Evolutionary conservation across 768 basidiomycete genomes (phyloP).

Genomic region (Xerocomus brunneocitrinus): DNA sequence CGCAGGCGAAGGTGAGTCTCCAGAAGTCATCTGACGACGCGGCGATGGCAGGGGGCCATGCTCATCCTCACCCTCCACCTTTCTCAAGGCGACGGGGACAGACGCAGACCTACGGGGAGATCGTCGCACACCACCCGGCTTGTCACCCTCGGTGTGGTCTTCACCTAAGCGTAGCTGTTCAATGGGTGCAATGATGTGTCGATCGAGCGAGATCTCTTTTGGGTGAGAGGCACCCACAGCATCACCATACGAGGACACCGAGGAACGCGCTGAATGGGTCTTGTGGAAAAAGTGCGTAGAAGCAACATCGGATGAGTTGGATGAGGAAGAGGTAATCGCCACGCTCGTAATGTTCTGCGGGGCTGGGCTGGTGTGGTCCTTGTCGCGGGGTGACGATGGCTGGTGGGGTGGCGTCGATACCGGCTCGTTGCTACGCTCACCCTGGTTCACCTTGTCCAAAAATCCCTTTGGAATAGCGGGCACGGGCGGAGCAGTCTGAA

Average conservation of each 20-base stretch:
- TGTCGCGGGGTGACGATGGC: conserved; percentile 6
- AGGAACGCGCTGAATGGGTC: conserved; percentile 47
- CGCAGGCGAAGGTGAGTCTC: conserved; percentile 18
- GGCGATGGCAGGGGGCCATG: conserved; percentile 9
- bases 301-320: conserved; percentile 53
- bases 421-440: conserved; percentile 1
- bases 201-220: conserved; percentile 30
- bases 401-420: conserved; percentile 6
- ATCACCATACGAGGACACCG: conserved; percentile 52
- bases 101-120: conserved; percentile 20
- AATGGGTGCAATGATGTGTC: conserved; percentile 53
- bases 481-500: conserved; percentile 46
- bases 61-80: conserved; percentile 7
- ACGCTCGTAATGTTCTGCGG: conserved; percentile 33
- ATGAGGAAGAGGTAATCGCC: conserved; percentile 57
- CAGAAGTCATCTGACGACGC: conserved; percentile 6
- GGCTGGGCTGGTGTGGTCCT: neutral
- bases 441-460: conserved; percentile 9
- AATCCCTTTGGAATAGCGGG: conserved; percentile 53
- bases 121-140: neutral
- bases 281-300: conserved; percentile 50
- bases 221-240: conserved; percentile 33
- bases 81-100: conserved; percentile 11
- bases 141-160: conserved; percentile 11
- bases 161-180: conserved; percentile 45